phyloP scores from a whole-genome alignment of 75 land plant genomes.

The Azolla pinnata region DNA sequence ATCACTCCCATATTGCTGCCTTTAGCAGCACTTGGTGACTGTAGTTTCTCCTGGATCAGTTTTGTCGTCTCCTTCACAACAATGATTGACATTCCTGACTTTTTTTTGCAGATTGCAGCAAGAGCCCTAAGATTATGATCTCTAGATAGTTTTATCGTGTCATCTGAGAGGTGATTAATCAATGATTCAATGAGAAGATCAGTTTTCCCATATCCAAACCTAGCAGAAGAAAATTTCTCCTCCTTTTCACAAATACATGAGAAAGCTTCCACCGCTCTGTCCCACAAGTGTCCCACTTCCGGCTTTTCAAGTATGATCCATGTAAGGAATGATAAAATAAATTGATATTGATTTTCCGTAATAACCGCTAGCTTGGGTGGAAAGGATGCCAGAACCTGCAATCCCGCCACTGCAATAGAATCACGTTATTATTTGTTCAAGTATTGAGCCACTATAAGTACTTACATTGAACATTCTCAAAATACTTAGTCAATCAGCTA shows the following conservation, averaged over 20 bases:
- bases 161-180: background rate
- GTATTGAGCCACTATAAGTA: no score
- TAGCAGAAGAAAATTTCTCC: background rate
- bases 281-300: constrained; percentile 34
- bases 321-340: constrained; percentile 30
- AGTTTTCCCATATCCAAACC: background rate
- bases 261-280: constrained; percentile 32
- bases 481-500: no score
- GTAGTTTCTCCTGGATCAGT: background rate
- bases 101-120: background rate
- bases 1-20: no score
- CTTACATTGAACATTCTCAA: background rate
- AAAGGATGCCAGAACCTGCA: constrained; percentile 61
- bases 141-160: background rate
- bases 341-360: constrained; percentile 30
- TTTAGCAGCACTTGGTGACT: no score
- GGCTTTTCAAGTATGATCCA: constrained; percentile 22
- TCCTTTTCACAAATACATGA: background rate
- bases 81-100: background rate
- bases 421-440: no score
- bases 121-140: background rate
- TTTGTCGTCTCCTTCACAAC: background rate
- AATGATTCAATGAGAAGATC: background rate
- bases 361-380: constrained; percentile 34
- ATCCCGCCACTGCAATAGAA: constrained; percentile 77